phyloP scores from a whole-genome alignment of 257 asterid genomes.

The Jaltomata sinuosa region DNA sequence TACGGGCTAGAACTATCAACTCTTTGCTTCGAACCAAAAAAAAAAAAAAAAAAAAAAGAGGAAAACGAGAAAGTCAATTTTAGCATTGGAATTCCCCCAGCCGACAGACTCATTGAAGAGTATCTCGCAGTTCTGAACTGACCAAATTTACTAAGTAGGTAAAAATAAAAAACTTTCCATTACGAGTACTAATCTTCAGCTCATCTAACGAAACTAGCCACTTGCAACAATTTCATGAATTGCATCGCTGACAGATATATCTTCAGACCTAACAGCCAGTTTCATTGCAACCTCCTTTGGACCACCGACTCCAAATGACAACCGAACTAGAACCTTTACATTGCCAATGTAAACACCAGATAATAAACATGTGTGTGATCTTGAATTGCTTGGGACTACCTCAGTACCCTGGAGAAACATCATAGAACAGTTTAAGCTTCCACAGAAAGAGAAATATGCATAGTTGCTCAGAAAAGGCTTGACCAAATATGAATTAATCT shows the following conservation, averaged over 20 bases:
- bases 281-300: constrained; percentile 96
- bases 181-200: not conserved
- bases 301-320: constrained; percentile 80
- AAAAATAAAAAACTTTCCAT: not conserved
- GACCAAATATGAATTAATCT: not conserved
- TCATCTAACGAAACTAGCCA: constrained; percentile 33
- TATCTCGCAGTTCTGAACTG: not conserved
- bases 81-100: not conserved
- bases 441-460: not conserved
- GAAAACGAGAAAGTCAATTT: not conserved
- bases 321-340: constrained; percentile 80
- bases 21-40: not conserved
- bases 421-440: not conserved
- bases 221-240: constrained; percentile 94
- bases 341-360: constrained; percentile 92
- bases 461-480: not conserved
- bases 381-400: constrained; percentile 68
- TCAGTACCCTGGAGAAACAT: constrained; percentile 70
- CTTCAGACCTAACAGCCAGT: constrained; percentile 87
- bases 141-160: not conserved
- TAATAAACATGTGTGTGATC: constrained; percentile 85
- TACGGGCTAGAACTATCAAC: constrained; percentile 1
- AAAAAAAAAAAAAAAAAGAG: not conserved
- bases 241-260: constrained; percentile 69
- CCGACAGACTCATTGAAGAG: not conserved